phyloP scores from a whole-genome alignment of 352 stramenopile species.

The Phytophthora melonis region DNA sequence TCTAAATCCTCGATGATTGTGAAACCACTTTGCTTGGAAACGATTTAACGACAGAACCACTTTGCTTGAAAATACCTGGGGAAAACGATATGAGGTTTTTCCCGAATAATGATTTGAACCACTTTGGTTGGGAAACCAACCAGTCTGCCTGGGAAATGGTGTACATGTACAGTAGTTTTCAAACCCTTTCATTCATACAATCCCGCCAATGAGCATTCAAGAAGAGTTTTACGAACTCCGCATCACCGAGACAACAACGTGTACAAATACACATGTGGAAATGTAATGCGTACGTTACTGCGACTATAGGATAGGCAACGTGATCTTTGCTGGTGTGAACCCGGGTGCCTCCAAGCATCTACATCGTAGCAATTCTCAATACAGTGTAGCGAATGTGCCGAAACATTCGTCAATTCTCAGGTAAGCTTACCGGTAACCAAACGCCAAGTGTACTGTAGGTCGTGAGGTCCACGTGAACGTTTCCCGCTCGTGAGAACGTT shows the following conservation, averaged over 20 bases:
- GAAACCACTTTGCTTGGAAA: too few relatives aligned
- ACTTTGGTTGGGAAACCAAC: too few relatives aligned
- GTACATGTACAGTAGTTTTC: neutral
- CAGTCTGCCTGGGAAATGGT: too few relatives aligned
- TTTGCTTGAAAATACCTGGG: too few relatives aligned
- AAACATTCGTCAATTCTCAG: neutral
- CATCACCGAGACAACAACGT: conserved; percentile 18
- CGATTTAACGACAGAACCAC: too few relatives aligned
- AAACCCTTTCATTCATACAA: neutral
- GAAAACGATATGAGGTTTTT: too few relatives aligned
- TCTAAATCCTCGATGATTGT: too few relatives aligned
- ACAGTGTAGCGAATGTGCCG: neutral
- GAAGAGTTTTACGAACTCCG: neutral
- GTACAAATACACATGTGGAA: neutral
- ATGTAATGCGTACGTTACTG: conserved; percentile 13
- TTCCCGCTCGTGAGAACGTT: conserved; percentile 20
- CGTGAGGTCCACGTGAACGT: conserved; percentile 1
- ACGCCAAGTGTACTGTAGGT: too few relatives aligned
- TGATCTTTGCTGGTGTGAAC: neutral
- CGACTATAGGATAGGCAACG: conserved; percentile 3
- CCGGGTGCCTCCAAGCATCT: neutral
- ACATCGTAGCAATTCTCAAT: neutral
- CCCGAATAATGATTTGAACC: too few relatives aligned
- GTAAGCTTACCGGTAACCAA: too few relatives aligned
- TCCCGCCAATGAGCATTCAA: neutral